Conservation (phyloP, 2,329 filamentous ascomycete genomes). For the Fusarium kyushuense region DNA sequence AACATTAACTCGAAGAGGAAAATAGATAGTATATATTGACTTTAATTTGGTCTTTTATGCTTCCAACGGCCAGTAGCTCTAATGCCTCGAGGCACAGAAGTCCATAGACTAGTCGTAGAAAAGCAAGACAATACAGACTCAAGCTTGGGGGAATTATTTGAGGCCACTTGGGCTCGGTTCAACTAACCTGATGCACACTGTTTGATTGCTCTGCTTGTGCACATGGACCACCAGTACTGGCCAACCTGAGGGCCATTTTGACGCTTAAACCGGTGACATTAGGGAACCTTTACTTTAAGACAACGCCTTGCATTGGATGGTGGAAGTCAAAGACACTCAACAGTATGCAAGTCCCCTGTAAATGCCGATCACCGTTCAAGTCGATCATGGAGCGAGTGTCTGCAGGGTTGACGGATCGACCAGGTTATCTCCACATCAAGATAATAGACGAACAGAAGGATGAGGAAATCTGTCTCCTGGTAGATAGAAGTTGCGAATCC, state of each 20-base stretch:
- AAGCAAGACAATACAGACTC: background rate
- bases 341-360: background rate
- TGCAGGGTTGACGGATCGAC: background rate
- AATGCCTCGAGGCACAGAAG: background rate
- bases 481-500: background rate
- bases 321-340: background rate
- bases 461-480: background rate
- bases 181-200: background rate
- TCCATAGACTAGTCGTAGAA: background rate
- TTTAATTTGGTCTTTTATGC: background rate
- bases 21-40: background rate
- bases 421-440: background rate
- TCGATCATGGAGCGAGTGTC: background rate
- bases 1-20: background rate
- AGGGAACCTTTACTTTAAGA: background rate
- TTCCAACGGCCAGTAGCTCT: background rate
- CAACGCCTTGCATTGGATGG: background rate
- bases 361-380: background rate
- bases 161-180: background rate
- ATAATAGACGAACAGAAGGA: background rate
- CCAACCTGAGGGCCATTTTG: background rate
- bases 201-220: background rate
- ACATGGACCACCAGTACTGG: background rate
- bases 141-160: background rate
- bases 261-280: background rate